Evolutionary conservation across 2,329 filamentous ascomycete genomes (phyloP).

Genomic region (Scorias spongiosa): DNA sequence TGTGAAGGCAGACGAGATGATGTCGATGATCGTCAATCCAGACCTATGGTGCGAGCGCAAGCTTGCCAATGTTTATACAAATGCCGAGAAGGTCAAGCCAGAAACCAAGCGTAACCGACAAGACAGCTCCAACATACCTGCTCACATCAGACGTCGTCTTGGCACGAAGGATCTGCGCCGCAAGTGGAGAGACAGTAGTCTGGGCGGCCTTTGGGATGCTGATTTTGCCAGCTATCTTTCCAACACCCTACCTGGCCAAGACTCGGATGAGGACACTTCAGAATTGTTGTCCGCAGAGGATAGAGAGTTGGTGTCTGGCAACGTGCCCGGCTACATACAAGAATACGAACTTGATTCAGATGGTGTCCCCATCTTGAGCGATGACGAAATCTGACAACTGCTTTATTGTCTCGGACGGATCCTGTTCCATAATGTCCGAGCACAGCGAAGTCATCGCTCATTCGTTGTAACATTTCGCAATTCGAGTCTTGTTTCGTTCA

Average conservation of each 20-base stretch:
- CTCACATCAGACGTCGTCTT: neutral
- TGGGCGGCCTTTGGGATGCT: no score
- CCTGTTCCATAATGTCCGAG: no score
- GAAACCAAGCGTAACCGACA: neutral
- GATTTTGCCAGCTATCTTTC: no score
- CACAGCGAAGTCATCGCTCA: no score
- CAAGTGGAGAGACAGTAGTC: neutral
- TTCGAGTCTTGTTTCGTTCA: no score
- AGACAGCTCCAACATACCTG: neutral
- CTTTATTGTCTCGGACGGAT: no score
- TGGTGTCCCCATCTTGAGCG: neutral
- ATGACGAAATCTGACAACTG: neutral
- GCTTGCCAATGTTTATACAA: neutral
- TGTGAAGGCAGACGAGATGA: neutral
- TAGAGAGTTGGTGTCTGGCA: no score
- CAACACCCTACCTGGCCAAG: no score
- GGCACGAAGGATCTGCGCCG: neutral
- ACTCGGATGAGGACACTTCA: no score
- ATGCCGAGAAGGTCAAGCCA: neutral
- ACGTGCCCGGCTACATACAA: no score
- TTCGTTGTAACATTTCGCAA: no score
- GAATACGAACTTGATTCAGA: neutral
- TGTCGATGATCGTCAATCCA: neutral
- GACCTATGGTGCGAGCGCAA: neutral
- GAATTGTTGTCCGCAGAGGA: no score